A percentile compares a stretch with the other conserved stretches of the same genome.
Conservation (phyloP, 768 basidiomycete species). For the Collybia mongolica region DNA sequence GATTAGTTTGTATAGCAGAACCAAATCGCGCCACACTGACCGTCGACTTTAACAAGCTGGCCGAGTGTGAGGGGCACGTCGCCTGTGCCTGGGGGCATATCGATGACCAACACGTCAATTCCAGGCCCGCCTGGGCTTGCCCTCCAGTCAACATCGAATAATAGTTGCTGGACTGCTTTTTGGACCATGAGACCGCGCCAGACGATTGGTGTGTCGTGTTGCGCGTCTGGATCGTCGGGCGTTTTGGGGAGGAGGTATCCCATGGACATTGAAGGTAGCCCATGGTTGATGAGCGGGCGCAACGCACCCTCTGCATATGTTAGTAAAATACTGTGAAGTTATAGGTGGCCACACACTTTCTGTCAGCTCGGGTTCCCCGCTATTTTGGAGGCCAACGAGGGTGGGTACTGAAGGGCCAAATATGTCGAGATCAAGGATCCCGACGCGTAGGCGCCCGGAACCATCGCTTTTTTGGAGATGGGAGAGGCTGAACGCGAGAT, state of each 20-base stretch:
- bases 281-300: conserved; percentile 83
- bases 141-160: conserved; percentile 94
- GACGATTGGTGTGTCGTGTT: conserved; percentile 77
- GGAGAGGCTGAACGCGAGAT: conserved; percentile 76
- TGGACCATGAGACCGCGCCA: conserved; percentile 99
- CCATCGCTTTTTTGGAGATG: conserved; percentile 34
- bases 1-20: conserved; percentile 15
- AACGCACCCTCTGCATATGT: conserved; percentile 64
- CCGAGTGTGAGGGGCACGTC: conserved; percentile 93
- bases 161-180: conserved; percentile 93
- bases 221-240: conserved; percentile 38
- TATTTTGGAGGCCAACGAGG: conserved; percentile 82
- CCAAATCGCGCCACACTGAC: conserved; percentile 39
- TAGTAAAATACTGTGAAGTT: neutral
- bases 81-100: conserved; percentile 97
- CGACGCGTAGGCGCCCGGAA: conserved; percentile 59
- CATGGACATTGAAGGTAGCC: conserved; percentile 95
- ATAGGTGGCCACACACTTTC: conserved; percentile 41
- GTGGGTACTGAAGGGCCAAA: conserved; percentile 95
- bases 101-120: conserved; percentile 85
- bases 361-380: conserved; percentile 78
- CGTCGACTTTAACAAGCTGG: conserved; percentile 82
- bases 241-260: conserved; percentile 81
- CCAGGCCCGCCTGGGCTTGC: conserved; percentile 39
- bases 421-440: conserved; percentile 91